Conservation (phyloP, 768 basidiomycete genomes). For the Nidula microcarpa region DNA sequence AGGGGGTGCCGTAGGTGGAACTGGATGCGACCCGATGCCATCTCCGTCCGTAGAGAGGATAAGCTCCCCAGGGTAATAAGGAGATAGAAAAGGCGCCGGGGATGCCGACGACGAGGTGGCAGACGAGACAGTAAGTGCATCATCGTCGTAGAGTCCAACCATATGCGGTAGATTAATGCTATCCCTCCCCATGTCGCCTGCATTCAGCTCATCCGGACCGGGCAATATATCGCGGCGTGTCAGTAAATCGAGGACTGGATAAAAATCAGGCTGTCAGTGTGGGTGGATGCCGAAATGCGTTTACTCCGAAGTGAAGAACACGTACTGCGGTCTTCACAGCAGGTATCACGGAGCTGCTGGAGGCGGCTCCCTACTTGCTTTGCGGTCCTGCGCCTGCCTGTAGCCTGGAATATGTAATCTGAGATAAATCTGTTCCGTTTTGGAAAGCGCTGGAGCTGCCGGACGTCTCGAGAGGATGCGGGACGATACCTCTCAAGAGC, state of each 20-base stretch:
- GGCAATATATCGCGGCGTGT: constrained; percentile 12
- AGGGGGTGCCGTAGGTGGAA: neutral
- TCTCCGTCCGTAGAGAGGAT: neutral
- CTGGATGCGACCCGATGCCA: neutral
- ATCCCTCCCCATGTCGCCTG: no score
- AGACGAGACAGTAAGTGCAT: neutral
- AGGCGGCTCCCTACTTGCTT: constrained; percentile 72
- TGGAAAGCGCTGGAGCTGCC: constrained; percentile 56
- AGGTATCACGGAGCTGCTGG: constrained; percentile 64
- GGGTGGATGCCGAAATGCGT: neutral
- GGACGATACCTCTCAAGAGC: constrained; percentile 57
- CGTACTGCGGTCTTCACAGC: constrained; percentile 53
- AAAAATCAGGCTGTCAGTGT: neutral
- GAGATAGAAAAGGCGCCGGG: neutral
- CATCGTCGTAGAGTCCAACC: neutral
- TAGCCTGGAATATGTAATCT: constrained; percentile 53
- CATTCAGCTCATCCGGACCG: constrained; percentile 4
- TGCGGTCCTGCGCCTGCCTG: constrained; percentile 54
- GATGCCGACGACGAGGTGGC: neutral
- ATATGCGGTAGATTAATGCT: neutral
- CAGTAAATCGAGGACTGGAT: constrained; percentile 17
- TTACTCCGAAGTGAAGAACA: constrained; percentile 6
- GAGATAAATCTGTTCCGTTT: constrained; percentile 67
- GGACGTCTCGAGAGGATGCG: constrained; percentile 46
- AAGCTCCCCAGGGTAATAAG: neutral